Evolutionary conservation across 2,329 filamentous ascomycete species (phyloP).

Genomic region (Aspergillus flavus): DNA sequence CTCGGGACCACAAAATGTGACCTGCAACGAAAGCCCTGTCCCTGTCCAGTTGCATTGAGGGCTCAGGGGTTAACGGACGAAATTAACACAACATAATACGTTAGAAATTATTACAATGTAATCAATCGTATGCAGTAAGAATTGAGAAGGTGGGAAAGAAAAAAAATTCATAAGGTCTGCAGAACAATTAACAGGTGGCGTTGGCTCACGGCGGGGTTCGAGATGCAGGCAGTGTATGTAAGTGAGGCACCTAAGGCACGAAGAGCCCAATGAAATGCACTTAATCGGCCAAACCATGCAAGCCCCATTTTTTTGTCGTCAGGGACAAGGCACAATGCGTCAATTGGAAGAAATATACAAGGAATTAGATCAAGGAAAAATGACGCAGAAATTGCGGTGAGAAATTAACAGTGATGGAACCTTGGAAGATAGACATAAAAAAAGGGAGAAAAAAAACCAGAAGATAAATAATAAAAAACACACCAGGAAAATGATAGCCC

Average conservation of each 20-base stretch:
- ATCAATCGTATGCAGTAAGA: background rate
- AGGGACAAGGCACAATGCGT: conserved; percentile 1
- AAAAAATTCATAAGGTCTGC: background rate
- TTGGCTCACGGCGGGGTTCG: conserved; percentile 7
- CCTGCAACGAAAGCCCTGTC: background rate
- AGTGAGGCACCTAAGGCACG: conserved; percentile 1
- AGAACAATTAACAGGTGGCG: conserved; percentile 5
- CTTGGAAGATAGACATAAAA: background rate
- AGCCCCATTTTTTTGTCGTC: background rate
- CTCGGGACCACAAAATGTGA: background rate
- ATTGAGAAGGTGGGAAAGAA: background rate
- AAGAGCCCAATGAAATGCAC: background rate
- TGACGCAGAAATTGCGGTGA: conserved; percentile 1
- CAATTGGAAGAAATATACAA: conserved; percentile 1
- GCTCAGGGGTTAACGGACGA: background rate
- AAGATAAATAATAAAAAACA: background rate
- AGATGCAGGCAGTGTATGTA: background rate
- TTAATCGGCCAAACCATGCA: background rate
- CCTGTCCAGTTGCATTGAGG: background rate
- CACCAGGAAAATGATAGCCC: background rate
- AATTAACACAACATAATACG: background rate
- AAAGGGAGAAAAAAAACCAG: conserved; percentile 4
- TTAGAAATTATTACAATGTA: conserved; percentile 1
- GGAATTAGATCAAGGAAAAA: conserved; percentile 2
- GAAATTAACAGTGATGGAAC: background rate